Base-by-base conservation (phyloP, 2,329 filamentous ascomycete species). In the Aspergillus niger region DNA sequence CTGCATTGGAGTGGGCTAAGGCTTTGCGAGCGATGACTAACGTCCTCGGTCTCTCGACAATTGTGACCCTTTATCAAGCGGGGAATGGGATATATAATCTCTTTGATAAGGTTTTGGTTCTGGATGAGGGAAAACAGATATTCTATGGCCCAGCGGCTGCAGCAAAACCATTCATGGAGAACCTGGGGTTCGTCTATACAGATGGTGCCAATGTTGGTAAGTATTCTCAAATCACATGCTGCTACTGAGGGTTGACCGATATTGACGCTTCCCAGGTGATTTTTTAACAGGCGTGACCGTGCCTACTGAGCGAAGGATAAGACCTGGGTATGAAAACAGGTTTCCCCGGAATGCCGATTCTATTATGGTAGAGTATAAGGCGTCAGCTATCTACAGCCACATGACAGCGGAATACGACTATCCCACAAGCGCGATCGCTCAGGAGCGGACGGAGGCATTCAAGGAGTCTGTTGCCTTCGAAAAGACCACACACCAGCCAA, bases 201-300 rank as follows among this genome's bases (percentile, higher is more conserved):
- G 80, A 85, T 6, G 83, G 85, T 4, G 83, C 86, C 26, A 90
- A 88, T 66, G 80, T 65, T 85, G 3, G 86, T 83, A 36, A 32
- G 58, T 41, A 15, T 5, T 17, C 39, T 15, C 32, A 36, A 6
- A 36, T 13, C 1, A 26, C 26, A 26, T 26, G 26, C 26, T 26
- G 26, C 4, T 26, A 26, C 26, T 26, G 26, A 26, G 26, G 4
- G 26, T 26, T 7, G 26, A 7, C 57, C 54, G 44, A 59, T 17
- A 43, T 26, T 8, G 5, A 38, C n/a, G n/a, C 7, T 20, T 20
- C 22, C 5, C 8, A 56, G 61, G 59, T 5, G 88, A 90, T 67
- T 90, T 80, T 72, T 72, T 90, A 15, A 90, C 87, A 2, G 85
- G 86, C 64, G 81, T 87, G n/a, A 87, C 85, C 1, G 85, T 87